These are phyloP conservation scores for Ambrosia hybrid DNA, from an alignment of 140 eudicot species.

Conservation along the genomic window DNA sequence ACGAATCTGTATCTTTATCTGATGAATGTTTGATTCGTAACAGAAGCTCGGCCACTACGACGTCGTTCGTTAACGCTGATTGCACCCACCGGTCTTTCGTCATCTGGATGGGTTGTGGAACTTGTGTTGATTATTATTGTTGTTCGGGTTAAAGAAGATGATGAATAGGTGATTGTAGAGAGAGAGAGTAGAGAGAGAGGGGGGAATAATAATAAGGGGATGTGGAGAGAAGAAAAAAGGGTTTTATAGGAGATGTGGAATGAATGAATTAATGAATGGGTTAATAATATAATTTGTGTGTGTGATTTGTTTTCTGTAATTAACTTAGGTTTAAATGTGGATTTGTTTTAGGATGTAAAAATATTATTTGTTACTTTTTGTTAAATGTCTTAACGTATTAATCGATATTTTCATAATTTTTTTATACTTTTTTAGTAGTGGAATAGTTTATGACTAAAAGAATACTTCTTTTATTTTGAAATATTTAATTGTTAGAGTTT, in stretches of 20 bases:
- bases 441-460: too few species aligned
- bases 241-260: conserved; percentile 28
- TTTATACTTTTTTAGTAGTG: too few species aligned
- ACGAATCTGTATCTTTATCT: conserved; percentile 1
- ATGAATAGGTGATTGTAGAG: background rate
- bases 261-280: background rate
- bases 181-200: background rate
- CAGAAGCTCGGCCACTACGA: conserved; percentile 31
- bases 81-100: conserved; percentile 29
- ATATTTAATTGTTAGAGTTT: too few species aligned
- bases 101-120: conserved; percentile 11
- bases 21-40: conserved; percentile 29
- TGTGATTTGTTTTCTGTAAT: too few species aligned
- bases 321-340: too few species aligned
- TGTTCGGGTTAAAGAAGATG: background rate
- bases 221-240: conserved; percentile 24
- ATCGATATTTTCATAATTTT: too few species aligned
- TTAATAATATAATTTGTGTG: too few species aligned
- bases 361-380: too few species aligned
- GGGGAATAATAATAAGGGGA: conserved; percentile 9
- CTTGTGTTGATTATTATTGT: too few species aligned
- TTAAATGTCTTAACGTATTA: too few species aligned
- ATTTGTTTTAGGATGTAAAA: too few species aligned
- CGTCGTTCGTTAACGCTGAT: conserved; percentile 26
- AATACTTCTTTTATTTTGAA: too few species aligned